A percentile compares a stretch with the other conserved stretches of the same genome.
Evolutionary conservation across 495 filamentous ascomycete genomes (phyloP).

Genomic region (Aspergillus cristatus): DNA sequence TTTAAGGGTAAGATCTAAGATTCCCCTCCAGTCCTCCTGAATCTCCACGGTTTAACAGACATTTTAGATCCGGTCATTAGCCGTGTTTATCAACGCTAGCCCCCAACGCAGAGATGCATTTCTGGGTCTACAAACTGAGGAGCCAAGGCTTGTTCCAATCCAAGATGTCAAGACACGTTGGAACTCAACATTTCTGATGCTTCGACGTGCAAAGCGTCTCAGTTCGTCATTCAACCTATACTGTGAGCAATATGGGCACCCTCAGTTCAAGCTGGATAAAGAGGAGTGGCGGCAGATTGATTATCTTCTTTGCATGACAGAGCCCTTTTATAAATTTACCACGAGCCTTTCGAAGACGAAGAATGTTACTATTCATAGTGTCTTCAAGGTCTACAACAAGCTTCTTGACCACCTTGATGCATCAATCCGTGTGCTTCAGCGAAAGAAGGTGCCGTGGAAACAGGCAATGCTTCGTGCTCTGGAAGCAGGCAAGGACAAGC

Average conservation of each 20-base stretch:
- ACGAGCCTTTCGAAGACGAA: constrained; percentile 6
- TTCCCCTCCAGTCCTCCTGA: constrained; percentile 2
- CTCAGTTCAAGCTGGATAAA: constrained; percentile 1
- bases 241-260: constrained; percentile 5
- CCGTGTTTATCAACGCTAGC: constrained; percentile 11
- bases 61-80: too few species aligned
- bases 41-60: constrained; percentile 3
- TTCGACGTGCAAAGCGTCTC: constrained; percentile 9
- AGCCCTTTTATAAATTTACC: constrained; percentile 10
- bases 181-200: constrained; percentile 7
- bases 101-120: constrained; percentile 8
- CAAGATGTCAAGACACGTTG: constrained; percentile 9
- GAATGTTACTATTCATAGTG: constrained; percentile 9
- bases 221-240: constrained; percentile 7
- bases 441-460: constrained; percentile 5
- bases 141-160: constrained; percentile 11
- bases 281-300: constrained; percentile 15
- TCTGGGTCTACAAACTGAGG: constrained; percentile 2
- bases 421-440: not conserved
- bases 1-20: constrained; percentile 5
- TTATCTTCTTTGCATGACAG: constrained; percentile 9
- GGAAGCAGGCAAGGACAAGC: not conserved
- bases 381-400: constrained; percentile 13
- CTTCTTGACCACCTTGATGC: constrained; percentile 3
- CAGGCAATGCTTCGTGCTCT: constrained; percentile 6